Conservation (phyloP, 2,329 filamentous ascomycete genomes). For the Microdochium paspali region DNA sequence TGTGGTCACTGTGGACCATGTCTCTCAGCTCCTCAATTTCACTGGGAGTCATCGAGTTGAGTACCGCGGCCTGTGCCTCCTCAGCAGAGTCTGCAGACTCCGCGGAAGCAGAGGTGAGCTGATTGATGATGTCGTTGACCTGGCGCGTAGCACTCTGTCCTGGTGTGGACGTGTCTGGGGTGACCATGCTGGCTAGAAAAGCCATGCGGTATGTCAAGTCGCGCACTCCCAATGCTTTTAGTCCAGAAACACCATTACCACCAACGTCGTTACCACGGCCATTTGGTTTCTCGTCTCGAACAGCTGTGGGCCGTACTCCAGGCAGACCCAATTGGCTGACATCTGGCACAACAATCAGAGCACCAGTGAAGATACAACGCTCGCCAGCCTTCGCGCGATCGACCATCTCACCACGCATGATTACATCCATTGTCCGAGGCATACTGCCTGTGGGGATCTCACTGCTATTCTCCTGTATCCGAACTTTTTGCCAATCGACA, state of each 20-base stretch:
- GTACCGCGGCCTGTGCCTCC: conserved; percentile 76
- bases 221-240: conserved; percentile 87
- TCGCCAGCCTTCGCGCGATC: conserved; percentile 95
- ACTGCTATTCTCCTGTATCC: conserved; percentile 95
- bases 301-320: conserved; percentile 71
- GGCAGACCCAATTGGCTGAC: conserved; percentile 91
- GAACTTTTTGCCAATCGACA: conserved; percentile 98
- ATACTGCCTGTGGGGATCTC: conserved; percentile 98
- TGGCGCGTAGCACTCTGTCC: conserved; percentile 68
- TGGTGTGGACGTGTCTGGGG: conserved; percentile 72
- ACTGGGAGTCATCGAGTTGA: conserved; percentile 72
- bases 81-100: conserved; percentile 68
- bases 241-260: conserved; percentile 73
- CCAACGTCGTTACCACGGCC: conserved; percentile 70
- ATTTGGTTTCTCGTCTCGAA: conserved; percentile 70
- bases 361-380: conserved; percentile 96
- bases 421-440: conserved; percentile 96
- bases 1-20: conserved; percentile 93
- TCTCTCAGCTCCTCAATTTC: conserved; percentile 87
- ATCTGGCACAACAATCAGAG: conserved; percentile 91
- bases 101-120: conserved; percentile 64
- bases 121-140: conserved; percentile 75
- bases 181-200: conserved; percentile 96
- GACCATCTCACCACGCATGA: conserved; percentile 92
- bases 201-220: conserved; percentile 92